Evolutionary conservation across 2,329 filamentous ascomycete species (phyloP).

Genomic region (Neopestalotiopsis rosae): DNA sequence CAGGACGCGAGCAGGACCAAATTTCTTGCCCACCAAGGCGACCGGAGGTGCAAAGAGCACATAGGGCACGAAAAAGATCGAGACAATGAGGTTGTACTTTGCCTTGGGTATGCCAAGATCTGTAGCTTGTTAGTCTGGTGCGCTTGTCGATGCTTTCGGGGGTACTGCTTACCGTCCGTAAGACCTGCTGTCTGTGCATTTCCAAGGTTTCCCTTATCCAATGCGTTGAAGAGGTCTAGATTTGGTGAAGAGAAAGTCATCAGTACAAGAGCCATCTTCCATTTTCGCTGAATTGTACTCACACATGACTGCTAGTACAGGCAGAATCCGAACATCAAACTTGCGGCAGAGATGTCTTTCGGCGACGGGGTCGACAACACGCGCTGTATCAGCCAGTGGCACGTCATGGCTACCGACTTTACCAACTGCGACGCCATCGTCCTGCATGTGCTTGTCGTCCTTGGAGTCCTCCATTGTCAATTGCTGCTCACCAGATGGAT

Average conservation of each 20-base stretch:
- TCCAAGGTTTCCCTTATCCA: constrained; percentile 58
- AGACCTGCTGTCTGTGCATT: constrained; percentile 61
- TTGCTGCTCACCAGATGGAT: background rate
- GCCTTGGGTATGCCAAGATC: constrained; percentile 64
- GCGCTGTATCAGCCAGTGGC: background rate
- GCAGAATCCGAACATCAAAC: background rate
- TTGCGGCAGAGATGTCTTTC: background rate
- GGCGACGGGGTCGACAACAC: background rate
- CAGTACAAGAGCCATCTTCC: no score
- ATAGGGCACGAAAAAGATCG: constrained; percentile 76
- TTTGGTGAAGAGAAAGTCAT: background rate
- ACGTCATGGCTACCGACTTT: background rate
- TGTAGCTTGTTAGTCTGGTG: constrained; percentile 17
- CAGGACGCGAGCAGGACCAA: constrained; percentile 66
- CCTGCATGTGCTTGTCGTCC: background rate
- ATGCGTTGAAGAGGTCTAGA: constrained; percentile 46
- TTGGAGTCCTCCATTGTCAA: background rate
- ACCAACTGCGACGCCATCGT: background rate
- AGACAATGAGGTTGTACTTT: constrained; percentile 72
- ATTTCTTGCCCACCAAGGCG: constrained; percentile 72
- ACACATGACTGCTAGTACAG: background rate
- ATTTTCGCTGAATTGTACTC: background rate
- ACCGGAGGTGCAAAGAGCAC: constrained; percentile 72
- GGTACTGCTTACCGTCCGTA: constrained; percentile 23
- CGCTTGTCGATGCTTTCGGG: background rate